Conservation (phyloP, 169 alveolate genomes). For the Plasmodium chabaudi region DNA sequence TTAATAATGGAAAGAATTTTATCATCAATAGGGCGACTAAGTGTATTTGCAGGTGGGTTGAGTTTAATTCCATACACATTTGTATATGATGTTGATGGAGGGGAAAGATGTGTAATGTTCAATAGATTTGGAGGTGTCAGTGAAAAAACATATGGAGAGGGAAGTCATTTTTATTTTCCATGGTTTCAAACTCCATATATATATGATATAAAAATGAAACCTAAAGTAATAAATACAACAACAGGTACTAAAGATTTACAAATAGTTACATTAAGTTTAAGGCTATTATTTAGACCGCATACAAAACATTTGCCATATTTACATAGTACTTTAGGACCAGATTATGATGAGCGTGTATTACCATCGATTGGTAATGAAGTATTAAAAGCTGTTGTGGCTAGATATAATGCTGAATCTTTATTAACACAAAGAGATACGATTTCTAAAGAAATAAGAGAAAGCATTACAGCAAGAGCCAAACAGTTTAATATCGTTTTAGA, state of each 20-base stretch:
- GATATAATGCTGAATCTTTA: constrained; percentile 95
- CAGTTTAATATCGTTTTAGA: constrained; percentile 95
- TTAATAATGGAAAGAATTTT: constrained; percentile 81
- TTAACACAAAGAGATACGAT: constrained; percentile 97
- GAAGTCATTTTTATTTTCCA: constrained; percentile 94
- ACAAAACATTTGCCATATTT: constrained; percentile 91
- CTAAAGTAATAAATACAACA: constrained; percentile 94
- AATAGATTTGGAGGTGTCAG: constrained; percentile 94
- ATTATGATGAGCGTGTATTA: constrained; percentile 96
- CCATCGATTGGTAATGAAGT: constrained; percentile 98
- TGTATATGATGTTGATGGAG: constrained; percentile 95
- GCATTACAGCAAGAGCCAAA: constrained; percentile 94
- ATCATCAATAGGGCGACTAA: constrained; percentile 82
- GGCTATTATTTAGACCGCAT: constrained; percentile 95
- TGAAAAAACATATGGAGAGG: constrained; percentile 92
- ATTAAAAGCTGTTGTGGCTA: constrained; percentile 96
- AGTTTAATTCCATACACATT: constrained; percentile 88
- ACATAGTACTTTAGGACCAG: constrained; percentile 96
- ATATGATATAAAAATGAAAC: constrained; percentile 93
- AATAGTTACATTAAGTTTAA: constrained; percentile 94
- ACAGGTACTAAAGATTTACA: constrained; percentile 96
- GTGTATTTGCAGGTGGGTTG: constrained; percentile 86
- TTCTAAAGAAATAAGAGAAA: constrained; percentile 92
- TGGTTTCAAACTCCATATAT: constrained; percentile 93
- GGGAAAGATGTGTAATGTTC: constrained; percentile 95